Percentiles rank a stretch among this genome's conserved stretches.
These are phyloP conservation scores for Boletales sp. DNA, from an alignment of 768 basidiomycete species.

Conservation along the genomic window DNA sequence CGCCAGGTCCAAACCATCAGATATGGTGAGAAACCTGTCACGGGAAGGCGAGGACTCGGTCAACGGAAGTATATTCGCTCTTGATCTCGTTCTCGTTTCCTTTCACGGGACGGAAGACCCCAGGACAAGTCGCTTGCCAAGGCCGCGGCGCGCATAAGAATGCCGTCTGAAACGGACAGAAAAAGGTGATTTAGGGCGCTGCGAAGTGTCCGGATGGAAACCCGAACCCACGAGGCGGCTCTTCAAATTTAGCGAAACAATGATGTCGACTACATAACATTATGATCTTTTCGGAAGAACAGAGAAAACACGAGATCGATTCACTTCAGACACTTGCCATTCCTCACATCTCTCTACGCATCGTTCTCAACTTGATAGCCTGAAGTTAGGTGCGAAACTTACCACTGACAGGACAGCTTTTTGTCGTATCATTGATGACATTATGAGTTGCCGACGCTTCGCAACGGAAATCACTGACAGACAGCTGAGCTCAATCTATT, in stretches of 20 bases:
- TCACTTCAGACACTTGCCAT: not conserved
- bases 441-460: not conserved
- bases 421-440: too few species aligned
- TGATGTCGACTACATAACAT: too few species aligned
- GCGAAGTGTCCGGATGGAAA: not conserved
- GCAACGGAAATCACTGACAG: not conserved
- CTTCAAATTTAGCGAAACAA: not conserved
- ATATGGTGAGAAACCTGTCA: too few species aligned
- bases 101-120: not conserved
- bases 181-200: not conserved
- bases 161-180: too few species aligned
- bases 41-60: too few species aligned
- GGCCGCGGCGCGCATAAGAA: too few species aligned
- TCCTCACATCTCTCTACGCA: not conserved
- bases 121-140: not conserved
- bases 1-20: too few species aligned
- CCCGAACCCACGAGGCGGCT: not conserved
- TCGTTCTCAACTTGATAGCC: not conserved
- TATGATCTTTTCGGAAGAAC: not conserved
- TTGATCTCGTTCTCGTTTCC: too few species aligned
- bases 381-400: not conserved
- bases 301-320: not conserved
- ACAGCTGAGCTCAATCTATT: not conserved
- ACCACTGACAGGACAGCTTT: not conserved
- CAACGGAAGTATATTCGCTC: too few species aligned